phyloP scores from a whole-genome alignment of 139 green algal species.

The Parachlorella kessleri region DNA sequence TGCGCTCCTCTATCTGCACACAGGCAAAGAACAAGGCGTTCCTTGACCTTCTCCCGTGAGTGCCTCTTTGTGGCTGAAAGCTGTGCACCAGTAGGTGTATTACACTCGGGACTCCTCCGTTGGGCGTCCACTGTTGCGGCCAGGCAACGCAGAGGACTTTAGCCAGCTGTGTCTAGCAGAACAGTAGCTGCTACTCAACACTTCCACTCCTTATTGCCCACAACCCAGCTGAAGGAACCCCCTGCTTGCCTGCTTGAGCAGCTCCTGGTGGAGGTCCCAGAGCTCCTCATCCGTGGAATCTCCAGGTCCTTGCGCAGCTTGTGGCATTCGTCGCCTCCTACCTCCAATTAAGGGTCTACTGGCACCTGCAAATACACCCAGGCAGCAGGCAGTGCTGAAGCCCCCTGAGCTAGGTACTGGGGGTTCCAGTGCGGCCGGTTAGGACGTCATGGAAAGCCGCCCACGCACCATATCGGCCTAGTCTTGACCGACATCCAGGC shows the following conservation, averaged over 20 bases:
- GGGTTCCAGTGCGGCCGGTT: too few relatives aligned
- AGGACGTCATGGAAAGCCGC: too few relatives aligned
- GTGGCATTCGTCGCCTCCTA: too few relatives aligned
- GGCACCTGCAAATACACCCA: too few relatives aligned
- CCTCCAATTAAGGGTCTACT: too few relatives aligned
- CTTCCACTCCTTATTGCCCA: not conserved
- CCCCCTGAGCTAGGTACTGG: too few relatives aligned
- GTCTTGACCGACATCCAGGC: too few relatives aligned
- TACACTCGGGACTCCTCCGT: not conserved
- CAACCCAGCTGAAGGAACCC: not conserved
- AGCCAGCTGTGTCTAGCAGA: not conserved
- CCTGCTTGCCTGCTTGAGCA: slow-evolving; percentile 46
- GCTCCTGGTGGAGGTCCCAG: slow-evolving; percentile 58
- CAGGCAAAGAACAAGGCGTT: not conserved
- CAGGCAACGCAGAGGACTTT: not conserved
- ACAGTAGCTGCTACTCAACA: not conserved
- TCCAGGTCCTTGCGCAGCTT: too few relatives aligned
- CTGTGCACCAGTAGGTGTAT: not conserved
- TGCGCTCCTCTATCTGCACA: slow-evolving; percentile 77
- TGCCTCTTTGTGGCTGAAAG: not conserved
- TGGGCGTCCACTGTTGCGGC: not conserved
- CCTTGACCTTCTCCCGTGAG: not conserved
- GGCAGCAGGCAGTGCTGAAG: too few relatives aligned
- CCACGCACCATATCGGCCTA: too few relatives aligned
- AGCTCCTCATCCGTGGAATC: slow-evolving; percentile 57